Evolutionary conservation across 805 yeast species (phyloP), one percentile per base, ranked within the genome.

Genomic region (Pichia rugopelliculosa): DNA sequence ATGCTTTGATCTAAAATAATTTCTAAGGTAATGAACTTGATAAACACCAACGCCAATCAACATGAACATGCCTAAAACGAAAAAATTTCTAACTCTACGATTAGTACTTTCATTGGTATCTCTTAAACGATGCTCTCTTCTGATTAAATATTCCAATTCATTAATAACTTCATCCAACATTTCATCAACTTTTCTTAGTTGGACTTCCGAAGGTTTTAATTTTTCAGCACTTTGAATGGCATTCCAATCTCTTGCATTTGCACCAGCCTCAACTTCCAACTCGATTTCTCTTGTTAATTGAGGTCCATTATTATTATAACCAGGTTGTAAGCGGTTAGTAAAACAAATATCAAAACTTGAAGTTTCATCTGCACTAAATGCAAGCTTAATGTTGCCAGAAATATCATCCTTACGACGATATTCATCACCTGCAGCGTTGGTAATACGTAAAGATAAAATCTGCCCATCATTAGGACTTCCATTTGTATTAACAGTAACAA

Each of bases 241-340:
- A 63, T 89, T 88, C 97, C 98, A 93, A 70, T 93, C 98, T 68
- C 98, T 84, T 38, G 98, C 99, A 59, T 89, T 87, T 44, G 97
- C 87, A 39, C 99, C 99, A 53, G 89, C 82, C 67, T 93, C 98
- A 50, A 93, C 83, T 54, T 90, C 97, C 59, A 93, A 72, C 61
- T 89, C 96, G 57, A 93, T 72, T 45, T 83, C 83, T 66, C 98
- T 82, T 51, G 70, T 65, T 56, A 76, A 59, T 42, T 55, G 53
- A 37, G 42, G 37, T 3, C 57, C 58, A 26, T 72, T 63, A 41
- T 72, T 70, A 24, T 75, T 75, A 51, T 62, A 63, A 43, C 67
- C 67, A 20, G 64, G 62, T 58, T 68, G 64, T 40, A 67, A 63
- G 43, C 72, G 64, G 66, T 93, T 91, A 51, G 82, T 84, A 68